These are phyloP conservation scores for Suillus plorans DNA, from an alignment of 768 basidiomycete species.

Conservation along the genomic window DNA sequence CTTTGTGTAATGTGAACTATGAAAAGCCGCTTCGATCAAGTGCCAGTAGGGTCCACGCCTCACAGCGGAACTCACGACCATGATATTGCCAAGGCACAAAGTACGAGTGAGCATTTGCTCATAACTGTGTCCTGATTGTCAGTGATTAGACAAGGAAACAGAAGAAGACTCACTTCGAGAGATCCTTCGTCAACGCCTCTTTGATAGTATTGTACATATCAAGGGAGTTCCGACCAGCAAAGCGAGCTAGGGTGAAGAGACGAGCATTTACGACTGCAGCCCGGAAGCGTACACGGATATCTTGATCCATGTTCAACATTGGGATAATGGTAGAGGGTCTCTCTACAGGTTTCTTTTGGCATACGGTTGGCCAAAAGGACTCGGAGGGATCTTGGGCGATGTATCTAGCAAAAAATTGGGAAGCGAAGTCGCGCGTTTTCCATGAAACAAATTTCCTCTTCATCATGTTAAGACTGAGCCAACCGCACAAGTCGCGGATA, in stretches of 20 bases:
- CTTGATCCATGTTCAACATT: slow-evolving; percentile 59
- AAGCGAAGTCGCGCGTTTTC: slow-evolving; percentile 63
- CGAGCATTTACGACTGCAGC: slow-evolving; percentile 58
- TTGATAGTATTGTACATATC: slow-evolving; percentile 50
- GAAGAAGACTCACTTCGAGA: slow-evolving; percentile 47
- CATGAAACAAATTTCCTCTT: slow-evolving; percentile 53
- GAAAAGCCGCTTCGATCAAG: slow-evolving; percentile 65
- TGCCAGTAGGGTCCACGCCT: slow-evolving; percentile 88
- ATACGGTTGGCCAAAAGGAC: slow-evolving; percentile 42
- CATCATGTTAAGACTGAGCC: slow-evolving; percentile 47
- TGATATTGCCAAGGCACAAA: slow-evolving; percentile 70
- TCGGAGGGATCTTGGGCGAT: slow-evolving; percentile 57
- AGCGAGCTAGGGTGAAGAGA: slow-evolving; percentile 52
- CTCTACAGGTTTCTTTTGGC: slow-evolving; percentile 27
- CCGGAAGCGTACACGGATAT: slow-evolving; percentile 84
- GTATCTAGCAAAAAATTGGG: slow-evolving; percentile 66
- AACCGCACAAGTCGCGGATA: slow-evolving; percentile 49
- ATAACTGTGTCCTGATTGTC: slow-evolving; percentile 44
- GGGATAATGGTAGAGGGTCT: slow-evolving; percentile 51
- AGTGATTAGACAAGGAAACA: slow-evolving; percentile 10
- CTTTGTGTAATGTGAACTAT: slow-evolving; percentile 26
- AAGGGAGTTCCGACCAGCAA: slow-evolving; percentile 29
- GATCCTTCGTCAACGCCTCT: slow-evolving; percentile 40
- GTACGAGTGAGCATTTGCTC: slow-evolving; percentile 77
- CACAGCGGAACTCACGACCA: slow-evolving; percentile 74